Conservation (phyloP, 2,329 filamentous ascomycete genomes). For the Cercospora sp. region DNA sequence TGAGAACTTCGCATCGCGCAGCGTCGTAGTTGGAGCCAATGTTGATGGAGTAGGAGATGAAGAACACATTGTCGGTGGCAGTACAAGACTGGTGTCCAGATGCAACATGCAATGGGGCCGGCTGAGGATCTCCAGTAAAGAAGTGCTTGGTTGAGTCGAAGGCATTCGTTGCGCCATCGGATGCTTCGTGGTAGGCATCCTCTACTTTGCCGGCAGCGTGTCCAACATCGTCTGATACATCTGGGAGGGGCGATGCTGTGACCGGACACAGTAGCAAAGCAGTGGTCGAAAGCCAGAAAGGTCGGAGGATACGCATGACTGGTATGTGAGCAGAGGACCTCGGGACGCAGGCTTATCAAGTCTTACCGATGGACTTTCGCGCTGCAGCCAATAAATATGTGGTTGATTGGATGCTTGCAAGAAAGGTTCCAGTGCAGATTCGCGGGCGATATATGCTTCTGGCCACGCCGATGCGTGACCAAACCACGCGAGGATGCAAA, state of each 20-base stretch:
- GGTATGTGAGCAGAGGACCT: background rate
- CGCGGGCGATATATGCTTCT: background rate
- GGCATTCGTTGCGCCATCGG: background rate
- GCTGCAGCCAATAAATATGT: background rate
- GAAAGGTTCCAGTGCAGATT: background rate
- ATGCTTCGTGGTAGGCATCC: constrained; percentile 1
- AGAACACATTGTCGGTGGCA: constrained; percentile 12
- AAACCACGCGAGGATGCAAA: background rate
- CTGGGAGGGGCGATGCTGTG: background rate
- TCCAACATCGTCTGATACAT: background rate
- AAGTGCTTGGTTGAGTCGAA: constrained; percentile 1
- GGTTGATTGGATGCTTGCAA: background rate
- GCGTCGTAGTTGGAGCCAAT: background rate
- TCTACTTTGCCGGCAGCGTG: background rate
- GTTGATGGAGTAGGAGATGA: constrained; percentile 14
- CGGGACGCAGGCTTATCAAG: background rate
- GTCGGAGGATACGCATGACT: background rate
- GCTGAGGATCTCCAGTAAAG: background rate
- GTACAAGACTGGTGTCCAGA: constrained; percentile 7
- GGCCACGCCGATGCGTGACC: background rate
- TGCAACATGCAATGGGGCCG: background rate
- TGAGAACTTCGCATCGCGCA: background rate
- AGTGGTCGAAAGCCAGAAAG: background rate
- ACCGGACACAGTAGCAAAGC: background rate
- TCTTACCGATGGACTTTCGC: background rate